Evolutionary conservation across 2,329 filamentous ascomycete species (phyloP).

Genomic region (Cadophora gregata): DNA sequence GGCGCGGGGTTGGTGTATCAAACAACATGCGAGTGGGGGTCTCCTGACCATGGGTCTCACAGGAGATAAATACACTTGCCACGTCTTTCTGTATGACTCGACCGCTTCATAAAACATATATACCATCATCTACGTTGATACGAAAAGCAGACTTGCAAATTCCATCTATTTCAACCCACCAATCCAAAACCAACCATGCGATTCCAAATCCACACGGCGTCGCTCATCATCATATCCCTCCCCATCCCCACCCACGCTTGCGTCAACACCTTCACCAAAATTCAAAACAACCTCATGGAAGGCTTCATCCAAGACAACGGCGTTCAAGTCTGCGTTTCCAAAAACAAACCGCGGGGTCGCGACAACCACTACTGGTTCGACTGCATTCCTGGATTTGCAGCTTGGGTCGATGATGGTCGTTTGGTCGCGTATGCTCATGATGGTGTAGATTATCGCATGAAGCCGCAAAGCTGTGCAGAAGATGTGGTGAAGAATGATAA

Average conservation of each 20-base stretch:
- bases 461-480: slow-evolving; percentile 4
- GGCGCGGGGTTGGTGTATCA: not conserved
- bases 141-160: not conserved
- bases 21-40: not conserved
- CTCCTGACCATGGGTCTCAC: not conserved
- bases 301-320: slow-evolving; percentile 15
- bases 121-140: not conserved
- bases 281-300: slow-evolving; percentile 7
- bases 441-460: slow-evolving; percentile 3
- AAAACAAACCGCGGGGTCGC: not conserved
- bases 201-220: not conserved
- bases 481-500: slow-evolving; percentile 1
- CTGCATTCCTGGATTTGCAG: slow-evolving; percentile 4
- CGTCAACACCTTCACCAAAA: slow-evolving; percentile 5
- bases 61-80: not conserved
- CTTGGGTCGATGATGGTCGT: slow-evolving; percentile 2
- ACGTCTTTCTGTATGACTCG: not conserved
- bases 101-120: too few relatives aligned
- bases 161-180: not conserved
- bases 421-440: slow-evolving; percentile 11
- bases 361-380: slow-evolving; percentile 16
- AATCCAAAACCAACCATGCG: not conserved
- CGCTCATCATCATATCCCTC: not conserved
- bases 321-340: slow-evolving; percentile 3
- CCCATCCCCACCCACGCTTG: not conserved